phyloP scores from a whole-genome alignment of 805 yeast species.

The Saturnispora saitoi region DNA sequence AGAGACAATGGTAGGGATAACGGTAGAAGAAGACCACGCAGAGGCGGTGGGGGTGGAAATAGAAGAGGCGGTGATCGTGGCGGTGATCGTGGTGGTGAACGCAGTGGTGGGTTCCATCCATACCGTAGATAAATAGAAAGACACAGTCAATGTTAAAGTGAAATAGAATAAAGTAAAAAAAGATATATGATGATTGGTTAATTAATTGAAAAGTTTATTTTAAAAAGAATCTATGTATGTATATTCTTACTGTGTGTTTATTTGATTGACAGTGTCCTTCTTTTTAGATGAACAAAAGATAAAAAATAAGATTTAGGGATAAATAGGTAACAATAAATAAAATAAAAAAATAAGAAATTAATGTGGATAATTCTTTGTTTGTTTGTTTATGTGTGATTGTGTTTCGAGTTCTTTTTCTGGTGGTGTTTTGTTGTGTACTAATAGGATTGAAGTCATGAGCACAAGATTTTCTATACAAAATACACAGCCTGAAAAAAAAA shows the following conservation, averaged over 20 bases:
- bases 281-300: not conserved
- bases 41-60: constrained; percentile 12
- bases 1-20: constrained; percentile 10
- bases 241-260: not conserved
- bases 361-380: not conserved
- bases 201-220: not conserved
- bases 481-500: not conserved
- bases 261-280: not conserved
- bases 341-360: not conserved
- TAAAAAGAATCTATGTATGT: not conserved
- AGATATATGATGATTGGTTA: not conserved
- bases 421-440: not conserved
- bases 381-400: not conserved
- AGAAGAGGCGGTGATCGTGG: constrained; percentile 21
- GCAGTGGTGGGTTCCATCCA: constrained; percentile 28
- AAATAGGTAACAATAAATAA: not conserved
- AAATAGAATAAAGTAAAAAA: not conserved
- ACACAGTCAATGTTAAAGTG: not conserved
- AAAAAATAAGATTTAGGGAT: not conserved
- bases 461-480: not conserved
- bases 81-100: constrained; percentile 20
- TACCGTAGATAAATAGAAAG: constrained; percentile 16
- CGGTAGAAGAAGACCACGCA: constrained; percentile 18
- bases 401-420: not conserved
- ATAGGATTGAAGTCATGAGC: not conserved